A percentile compares a stretch with the other conserved stretches of the same genome.
Evolutionary conservation across 78 protist species (phyloP).

Genomic region (Planoprotostelium fungivorum): DNA sequence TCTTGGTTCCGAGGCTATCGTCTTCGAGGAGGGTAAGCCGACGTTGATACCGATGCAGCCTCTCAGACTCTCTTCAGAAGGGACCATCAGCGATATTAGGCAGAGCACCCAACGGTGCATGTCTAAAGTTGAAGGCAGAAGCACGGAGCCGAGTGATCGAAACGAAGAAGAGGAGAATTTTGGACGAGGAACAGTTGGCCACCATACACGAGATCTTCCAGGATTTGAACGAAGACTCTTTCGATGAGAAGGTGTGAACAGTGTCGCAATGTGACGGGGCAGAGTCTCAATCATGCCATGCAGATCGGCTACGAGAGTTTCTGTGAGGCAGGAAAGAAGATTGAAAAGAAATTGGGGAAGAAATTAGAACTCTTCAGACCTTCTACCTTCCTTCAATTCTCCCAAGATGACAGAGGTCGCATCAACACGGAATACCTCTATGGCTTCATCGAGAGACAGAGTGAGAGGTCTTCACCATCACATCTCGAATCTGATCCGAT

Average conservation of each 20-base stretch:
- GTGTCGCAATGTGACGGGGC: not conserved
- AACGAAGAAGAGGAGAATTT: not conserved
- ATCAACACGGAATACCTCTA: not conserved
- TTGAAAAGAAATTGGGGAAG: not conserved
- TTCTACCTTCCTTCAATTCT: not conserved
- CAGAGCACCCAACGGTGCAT: not conserved
- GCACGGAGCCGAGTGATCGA: not conserved
- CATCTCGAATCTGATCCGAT: not conserved
- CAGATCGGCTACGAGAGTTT: not conserved
- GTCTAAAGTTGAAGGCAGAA: not conserved
- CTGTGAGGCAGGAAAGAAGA: not conserved
- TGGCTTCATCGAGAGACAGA: not conserved
- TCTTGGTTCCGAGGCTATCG: not conserved
- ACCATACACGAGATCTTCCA: not conserved
- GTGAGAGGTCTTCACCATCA: not conserved
- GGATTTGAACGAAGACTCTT: not conserved
- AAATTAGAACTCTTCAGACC: not conserved
- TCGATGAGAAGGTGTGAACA: not conserved
- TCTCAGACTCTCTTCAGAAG: not conserved
- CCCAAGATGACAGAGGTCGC: not conserved
- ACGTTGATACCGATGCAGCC: not conserved
- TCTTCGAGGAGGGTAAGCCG: not conserved
- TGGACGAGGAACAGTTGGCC: not conserved
- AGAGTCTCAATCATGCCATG: not conserved
- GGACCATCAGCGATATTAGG: not conserved